Conservation (phyloP, 768 basidiomycete species). For the Tremella mesenterica region DNA sequence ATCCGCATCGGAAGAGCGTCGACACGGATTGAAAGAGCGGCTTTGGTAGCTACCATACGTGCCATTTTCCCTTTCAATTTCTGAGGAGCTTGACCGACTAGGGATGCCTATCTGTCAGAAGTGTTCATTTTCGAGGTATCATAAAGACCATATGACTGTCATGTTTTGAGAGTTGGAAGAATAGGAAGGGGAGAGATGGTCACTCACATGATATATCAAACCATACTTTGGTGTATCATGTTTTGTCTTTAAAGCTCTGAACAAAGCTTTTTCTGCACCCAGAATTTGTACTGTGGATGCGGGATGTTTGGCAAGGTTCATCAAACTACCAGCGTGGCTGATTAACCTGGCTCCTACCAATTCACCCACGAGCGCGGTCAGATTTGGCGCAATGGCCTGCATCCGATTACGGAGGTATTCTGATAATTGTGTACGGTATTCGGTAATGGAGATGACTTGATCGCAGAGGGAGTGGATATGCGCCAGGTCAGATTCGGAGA, state of each 20-base stretch:
- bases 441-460: conserved; percentile 92
- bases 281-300: conserved; percentile 51
- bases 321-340: conserved; percentile 50
- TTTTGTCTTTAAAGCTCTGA: conserved; percentile 50
- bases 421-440: conserved; percentile 86
- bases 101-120: conserved; percentile 58
- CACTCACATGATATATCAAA: conserved; percentile 86
- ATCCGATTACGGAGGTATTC: conserved; percentile 97
- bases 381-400: conserved; percentile 94
- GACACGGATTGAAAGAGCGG: conserved; percentile 91
- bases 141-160: no score
- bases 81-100: conserved; percentile 93
- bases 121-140: no score
- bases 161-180: no score
- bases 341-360: conserved; percentile 67
- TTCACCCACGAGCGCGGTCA: conserved; percentile 74
- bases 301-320: conserved; percentile 49
- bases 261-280: conserved; percentile 50
- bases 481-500: conserved; percentile 89
- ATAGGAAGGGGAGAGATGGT: not conserved
- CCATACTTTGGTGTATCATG: conserved; percentile 73
- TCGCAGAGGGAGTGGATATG: conserved; percentile 96
- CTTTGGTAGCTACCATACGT: conserved; percentile 98
- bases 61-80: conserved; percentile 99
- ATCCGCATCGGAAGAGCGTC: conserved; percentile 91